Evolutionary conservation across 495 filamentous ascomycete species (phyloP).

Genomic region (Bacidia gigantensis): DNA sequence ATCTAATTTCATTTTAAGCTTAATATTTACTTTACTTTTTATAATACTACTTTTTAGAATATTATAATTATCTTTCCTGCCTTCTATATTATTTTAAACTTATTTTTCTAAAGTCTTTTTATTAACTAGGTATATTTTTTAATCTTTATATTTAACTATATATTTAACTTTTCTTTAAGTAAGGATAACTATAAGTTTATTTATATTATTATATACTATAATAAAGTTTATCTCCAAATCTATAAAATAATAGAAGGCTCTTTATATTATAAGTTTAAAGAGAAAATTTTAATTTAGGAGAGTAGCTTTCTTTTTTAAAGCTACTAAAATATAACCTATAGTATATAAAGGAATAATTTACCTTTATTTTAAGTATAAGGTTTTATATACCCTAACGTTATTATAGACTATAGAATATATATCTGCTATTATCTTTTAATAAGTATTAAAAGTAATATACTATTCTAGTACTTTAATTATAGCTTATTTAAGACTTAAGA

Average conservation of each 20-base stretch:
- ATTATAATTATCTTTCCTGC: neutral
- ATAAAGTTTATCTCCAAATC: neutral
- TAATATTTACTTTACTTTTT: neutral
- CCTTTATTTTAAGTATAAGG: neutral
- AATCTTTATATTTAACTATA: neutral
- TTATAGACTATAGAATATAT: too few relatives aligned
- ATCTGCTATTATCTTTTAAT: too few relatives aligned
- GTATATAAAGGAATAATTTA: neutral
- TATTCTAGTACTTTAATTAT: too few relatives aligned
- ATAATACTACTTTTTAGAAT: neutral
- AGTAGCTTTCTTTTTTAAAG: slow-evolving; percentile 2
- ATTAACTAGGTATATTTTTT: slow-evolving; percentile 3
- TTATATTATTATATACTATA: neutral
- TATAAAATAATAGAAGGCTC: neutral
- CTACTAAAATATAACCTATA: neutral
- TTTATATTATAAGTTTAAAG: neutral
- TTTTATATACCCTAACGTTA: too few relatives aligned
- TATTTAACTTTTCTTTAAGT: neutral
- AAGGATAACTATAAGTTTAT: slow-evolving; percentile 6
- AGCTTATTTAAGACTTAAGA: neutral
- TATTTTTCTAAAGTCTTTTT: neutral
- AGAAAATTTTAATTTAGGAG: neutral
- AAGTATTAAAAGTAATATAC: too few relatives aligned
- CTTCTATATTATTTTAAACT: neutral
- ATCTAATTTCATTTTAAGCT: neutral